Base-by-base conservation (phyloP, 352 stramenopile species). In the Globisporangium cylindrosporum region DNA sequence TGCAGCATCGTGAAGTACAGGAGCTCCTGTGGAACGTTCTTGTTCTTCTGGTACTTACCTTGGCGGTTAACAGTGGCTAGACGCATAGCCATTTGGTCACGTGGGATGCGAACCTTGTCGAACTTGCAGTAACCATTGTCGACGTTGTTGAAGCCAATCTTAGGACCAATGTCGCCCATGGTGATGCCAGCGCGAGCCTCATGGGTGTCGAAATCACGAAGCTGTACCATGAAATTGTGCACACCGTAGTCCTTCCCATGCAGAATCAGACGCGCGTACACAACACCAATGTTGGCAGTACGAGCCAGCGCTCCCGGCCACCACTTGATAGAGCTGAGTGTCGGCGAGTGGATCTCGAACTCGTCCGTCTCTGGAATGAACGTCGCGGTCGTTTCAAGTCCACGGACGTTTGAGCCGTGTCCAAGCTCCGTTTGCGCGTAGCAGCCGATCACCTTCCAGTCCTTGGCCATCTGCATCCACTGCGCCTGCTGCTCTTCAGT, bases 171-270 rank as follows among this genome's bases (percentile, higher is more conserved):
- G 66, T 92, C 84, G 6, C 86, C 88, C 48, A 83, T 64, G 27
- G 72, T 86, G 63, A 92, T 76, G 9, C 84, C 84, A 27, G 75
- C 64, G 62, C 81, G 69, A 24, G 76, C 66, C 46, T 82, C 72
- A 62, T 92, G 82, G 25, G 77, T 90, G 54, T 98, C 88, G 74
- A 96, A 76, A 49, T 98, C 85, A 34, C 97, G 89, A 6, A 99
- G 59, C 64, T 95, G 97, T 20, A 99, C 90, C 66, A 99, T 88
- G 75, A 99, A 99, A 74, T 97, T 98, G 80, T 99, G 96, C 63
- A 99, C 96, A 24, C 97, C 97, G 38, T 91, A 88, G 75, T 97
- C 82, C 80, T 71, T 84, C 29, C 84, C 89, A 14, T 75, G 54
- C 12, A 96, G 70, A 58, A 99, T 86, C 43, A 99, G 69, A 43